Evolutionary conservation across 176 grass and related monocot genomes (phyloP).

Genomic region (Aegilops speltoides): DNA sequence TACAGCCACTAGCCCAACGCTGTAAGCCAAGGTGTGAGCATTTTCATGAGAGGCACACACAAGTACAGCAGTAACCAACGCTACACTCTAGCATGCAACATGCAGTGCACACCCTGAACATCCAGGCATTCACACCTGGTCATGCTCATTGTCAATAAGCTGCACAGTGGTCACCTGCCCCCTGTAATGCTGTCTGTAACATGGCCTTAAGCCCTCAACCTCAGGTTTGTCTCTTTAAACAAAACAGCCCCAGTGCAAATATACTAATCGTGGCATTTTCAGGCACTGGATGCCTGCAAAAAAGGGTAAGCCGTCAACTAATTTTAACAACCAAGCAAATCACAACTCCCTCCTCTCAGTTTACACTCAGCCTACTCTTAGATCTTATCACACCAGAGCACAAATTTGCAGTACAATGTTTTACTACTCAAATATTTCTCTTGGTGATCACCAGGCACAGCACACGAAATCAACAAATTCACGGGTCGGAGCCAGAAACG

Average conservation of each 20-base stretch:
- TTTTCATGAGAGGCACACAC: background rate
- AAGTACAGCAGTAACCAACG: background rate
- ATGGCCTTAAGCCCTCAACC: background rate
- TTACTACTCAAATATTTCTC: background rate
- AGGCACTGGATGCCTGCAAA: background rate
- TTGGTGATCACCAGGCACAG: background rate
- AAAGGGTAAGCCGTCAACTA: background rate
- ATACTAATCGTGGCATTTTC: background rate
- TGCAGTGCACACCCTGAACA: background rate
- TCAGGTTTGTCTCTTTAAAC: background rate
- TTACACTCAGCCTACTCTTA: background rate
- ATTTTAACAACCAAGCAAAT: background rate
- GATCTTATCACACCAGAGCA: too few relatives aligned
- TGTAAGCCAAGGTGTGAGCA: background rate
- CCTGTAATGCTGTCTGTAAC: background rate
- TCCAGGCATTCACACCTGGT: background rate
- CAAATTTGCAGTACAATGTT: background rate
- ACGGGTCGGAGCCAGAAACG: background rate
- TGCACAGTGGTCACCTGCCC: background rate
- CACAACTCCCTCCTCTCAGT: background rate
- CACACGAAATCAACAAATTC: background rate
- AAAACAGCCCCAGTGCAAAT: background rate
- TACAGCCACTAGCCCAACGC: background rate
- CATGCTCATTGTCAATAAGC: background rate
- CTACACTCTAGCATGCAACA: background rate